Evolutionary conservation across 2,329 filamentous ascomycete genomes (phyloP), one percentile per base, ranked within the genome.

Genomic region (Sporothrix pallida): DNA sequence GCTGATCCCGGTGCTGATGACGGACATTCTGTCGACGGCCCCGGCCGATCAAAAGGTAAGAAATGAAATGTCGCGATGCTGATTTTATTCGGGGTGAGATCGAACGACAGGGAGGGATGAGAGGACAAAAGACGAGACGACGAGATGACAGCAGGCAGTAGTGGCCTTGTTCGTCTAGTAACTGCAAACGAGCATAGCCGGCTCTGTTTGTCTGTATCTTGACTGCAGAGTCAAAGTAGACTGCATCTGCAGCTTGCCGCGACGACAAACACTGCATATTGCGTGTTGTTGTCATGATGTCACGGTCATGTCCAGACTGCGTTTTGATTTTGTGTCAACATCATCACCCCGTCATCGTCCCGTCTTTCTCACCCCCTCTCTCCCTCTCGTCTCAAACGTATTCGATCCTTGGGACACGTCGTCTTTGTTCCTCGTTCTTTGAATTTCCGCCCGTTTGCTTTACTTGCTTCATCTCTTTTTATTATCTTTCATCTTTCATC

Each of bases 11-110:
- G 90, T 92, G 78, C 86, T 99, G 84, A 97, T 99, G 92, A 94
- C 93, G 88, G 95, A 98, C 83, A 95, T 98, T 81, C 89, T 97
- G 83, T 91, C 92, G 82, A 91, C 90, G 80, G 93, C 94, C 78
- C 96, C 96, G 73, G 90, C 92, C 82, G 93, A 97, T 85, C 96
- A 99, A 89, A 98, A 97, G 93, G 93, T 96, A 95, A 88, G 93
- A 90, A 48, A 48, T 67, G 62, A 67, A 44, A 17, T 46, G 60
- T 15, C 60, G 23, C 60, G 9, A n/a, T 65, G 37, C 15, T 67
- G 42, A 23, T 12, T 8, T 26, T 23, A 8, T 5, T n/a, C 3
- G 46, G 42, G 37, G 62, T 5, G 62, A 10, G 17, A 42, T 9
- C 10, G 31, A 20, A 48, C 31, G 20, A 20, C 31, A 20, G 20